Percentiles rank a stretch among this genome's conserved stretches.
Conservation (phyloP, 495 filamentous ascomycete genomes). For the Penicillium chermesinum region DNA sequence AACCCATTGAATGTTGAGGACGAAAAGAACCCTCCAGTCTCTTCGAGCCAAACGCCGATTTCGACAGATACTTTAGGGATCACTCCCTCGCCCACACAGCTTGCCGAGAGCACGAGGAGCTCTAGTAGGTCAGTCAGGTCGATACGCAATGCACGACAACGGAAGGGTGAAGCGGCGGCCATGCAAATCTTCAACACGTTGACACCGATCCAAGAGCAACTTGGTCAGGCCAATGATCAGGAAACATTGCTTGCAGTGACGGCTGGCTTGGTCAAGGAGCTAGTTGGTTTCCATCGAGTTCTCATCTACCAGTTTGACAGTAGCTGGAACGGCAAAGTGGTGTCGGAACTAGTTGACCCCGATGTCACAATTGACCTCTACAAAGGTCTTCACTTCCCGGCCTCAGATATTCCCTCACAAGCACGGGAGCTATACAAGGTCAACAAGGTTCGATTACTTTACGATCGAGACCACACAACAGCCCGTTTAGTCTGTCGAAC, state of each 20-base stretch:
- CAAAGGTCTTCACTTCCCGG: constrained; percentile 81
- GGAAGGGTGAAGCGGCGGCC: constrained; percentile 5
- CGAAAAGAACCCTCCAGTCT: neutral
- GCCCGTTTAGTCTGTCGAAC: constrained; percentile 78
- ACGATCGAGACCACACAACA: constrained; percentile 32
- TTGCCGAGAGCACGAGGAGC: constrained; percentile 2
- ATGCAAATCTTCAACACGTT: constrained; percentile 35
- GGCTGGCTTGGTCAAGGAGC: constrained; percentile 48
- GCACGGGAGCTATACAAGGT: constrained; percentile 72
- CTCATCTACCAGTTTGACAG: constrained; percentile 90
- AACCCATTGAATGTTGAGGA: constrained; percentile 2
- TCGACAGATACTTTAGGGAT: neutral
- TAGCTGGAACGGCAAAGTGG: constrained; percentile 71
- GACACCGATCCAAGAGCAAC: constrained; percentile 52
- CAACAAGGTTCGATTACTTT: constrained; percentile 36
- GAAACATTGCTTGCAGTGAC: constrained; percentile 51
- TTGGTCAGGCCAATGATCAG: constrained; percentile 19
- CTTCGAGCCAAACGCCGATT: neutral
- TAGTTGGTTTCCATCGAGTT: constrained; percentile 85
- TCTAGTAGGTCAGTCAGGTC: constrained; percentile 1
- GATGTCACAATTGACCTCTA: constrained; percentile 73
- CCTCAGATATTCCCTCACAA: constrained; percentile 76
- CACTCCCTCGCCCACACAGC: neutral
- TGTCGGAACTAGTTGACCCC: constrained; percentile 80
- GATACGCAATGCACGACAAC: constrained; percentile 3